Evolutionary conservation across 2,329 filamentous ascomycete species (phyloP).

Genomic region (Paecilomyces formosus): DNA sequence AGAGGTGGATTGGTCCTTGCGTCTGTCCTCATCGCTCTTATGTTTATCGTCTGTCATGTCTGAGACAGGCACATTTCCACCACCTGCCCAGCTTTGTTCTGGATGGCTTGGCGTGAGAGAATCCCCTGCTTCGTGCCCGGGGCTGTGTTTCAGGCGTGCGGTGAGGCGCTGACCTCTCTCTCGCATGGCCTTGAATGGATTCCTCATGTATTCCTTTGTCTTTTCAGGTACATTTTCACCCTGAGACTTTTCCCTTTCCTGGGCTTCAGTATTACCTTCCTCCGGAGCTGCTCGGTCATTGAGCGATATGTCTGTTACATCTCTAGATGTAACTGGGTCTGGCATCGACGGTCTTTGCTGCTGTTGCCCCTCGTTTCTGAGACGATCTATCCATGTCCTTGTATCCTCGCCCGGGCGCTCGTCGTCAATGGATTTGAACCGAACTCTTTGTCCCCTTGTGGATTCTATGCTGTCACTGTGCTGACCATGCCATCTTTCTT

Average conservation of each 20-base stretch:
- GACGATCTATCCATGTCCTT: not conserved
- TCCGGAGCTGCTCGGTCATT: not conserved
- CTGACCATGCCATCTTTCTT: not conserved
- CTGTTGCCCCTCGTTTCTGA: not conserved
- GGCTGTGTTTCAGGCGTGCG: conserved; percentile 15
- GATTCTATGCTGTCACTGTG: not conserved
- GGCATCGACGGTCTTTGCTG: not conserved
- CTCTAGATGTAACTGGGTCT: not conserved
- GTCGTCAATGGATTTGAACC: not conserved
- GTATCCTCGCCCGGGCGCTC: not conserved
- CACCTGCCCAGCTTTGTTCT: conserved; percentile 19
- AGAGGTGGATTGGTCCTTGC: conserved; percentile 14
- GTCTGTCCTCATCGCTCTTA: conserved; percentile 21
- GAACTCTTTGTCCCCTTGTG: not conserved
- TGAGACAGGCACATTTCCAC: conserved; percentile 14
- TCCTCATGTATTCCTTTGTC: not conserved
- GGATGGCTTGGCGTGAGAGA: conserved; percentile 16
- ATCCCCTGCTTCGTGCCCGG: conserved; percentile 13
- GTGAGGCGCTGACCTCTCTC: conserved; percentile 3
- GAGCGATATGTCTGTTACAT: not conserved
- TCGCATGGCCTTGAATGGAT: not conserved
- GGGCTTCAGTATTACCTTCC: not conserved
- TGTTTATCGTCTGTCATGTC: conserved; percentile 22
- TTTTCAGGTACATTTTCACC: not conserved
- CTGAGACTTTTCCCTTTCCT: not conserved